Base-by-base conservation (phyloP, 768 basidiomycete genomes). In the Boletus subcaerulescens region DNA sequence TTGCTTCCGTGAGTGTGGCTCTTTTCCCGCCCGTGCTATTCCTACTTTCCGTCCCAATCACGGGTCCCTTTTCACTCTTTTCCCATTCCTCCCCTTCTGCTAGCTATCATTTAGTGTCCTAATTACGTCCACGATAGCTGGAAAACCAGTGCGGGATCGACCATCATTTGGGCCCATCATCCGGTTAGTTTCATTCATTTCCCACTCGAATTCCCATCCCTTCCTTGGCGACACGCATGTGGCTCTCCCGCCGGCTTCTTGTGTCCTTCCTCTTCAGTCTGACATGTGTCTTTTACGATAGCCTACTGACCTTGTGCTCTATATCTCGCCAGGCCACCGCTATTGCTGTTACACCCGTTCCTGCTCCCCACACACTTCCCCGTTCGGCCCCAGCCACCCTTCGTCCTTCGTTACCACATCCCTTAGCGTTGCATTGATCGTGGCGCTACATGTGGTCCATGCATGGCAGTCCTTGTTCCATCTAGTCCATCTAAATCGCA, bases 391-490 rank as follows among this genome's bases (percentile, higher is more conserved):
- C 52, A 50, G 60, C 42, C 50, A 40, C 41, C 55, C 51, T 35
- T 36, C 47, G 40, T 53, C 55, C 48, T 56, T 52, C 60, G 49
- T 61, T 60, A 49, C 52, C 24, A 50, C 60, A 58, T 56, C 42
- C 48, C 48, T 48, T 59, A 44, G 53, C 45, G 42, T 55, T 26
- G 40, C 45, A 17, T 31, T 45, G 54, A 65, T 65, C 50, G 67
- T 61, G 60, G 57, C 64, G 48, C 66, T 59, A 56, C 70, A 70
- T 70, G 69, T 57, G 62, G 62, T 55, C 53, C 58, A 57, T 71
- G 67, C 70, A 82, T 83, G 82, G 76, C 78, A 53, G 67, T 75
- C 45, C 73, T 77, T 48, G 69, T 77, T 49, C 63, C 75, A 46
- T 71, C 71, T 55, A 71, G 60, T 53, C 64, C 73, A 57, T 73